Evolutionary conservation across 148 eudicot species (phyloP).

Genomic region (Limonium bicolor): DNA sequence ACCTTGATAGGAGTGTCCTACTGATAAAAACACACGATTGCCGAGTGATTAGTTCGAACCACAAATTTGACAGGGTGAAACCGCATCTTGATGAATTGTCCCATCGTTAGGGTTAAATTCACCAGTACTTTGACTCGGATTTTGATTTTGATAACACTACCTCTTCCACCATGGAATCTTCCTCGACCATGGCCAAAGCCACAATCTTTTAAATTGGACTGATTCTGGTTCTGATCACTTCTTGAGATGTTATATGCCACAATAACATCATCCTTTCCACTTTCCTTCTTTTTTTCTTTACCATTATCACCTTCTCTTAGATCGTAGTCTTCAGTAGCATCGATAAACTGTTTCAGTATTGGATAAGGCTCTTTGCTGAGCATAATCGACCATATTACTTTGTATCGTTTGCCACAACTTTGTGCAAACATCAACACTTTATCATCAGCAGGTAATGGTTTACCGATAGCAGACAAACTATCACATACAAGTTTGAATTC

Average conservation of each 20-base stretch:
- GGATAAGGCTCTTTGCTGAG: neutral
- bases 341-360: neutral
- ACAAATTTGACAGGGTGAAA: neutral
- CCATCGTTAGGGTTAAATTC: too few species aligned
- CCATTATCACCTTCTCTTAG: neutral
- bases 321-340: neutral
- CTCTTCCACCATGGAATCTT: neutral
- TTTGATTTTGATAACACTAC: neutral
- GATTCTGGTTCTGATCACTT: neutral
- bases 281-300: neutral
- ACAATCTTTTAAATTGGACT: neutral
- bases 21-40: neutral
- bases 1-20: neutral
- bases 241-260: neutral
- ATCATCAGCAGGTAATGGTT: neutral
- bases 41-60: neutral
- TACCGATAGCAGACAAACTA: neutral
- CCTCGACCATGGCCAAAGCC: neutral
- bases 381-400: neutral
- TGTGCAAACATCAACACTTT: neutral
- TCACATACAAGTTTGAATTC: neutral
- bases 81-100: neutral
- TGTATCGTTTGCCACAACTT: neutral
- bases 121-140: neutral
- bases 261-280: neutral